Conservation (phyloP, 805 yeast genomes). For the Wickerhamomyces strasburgensis region DNA sequence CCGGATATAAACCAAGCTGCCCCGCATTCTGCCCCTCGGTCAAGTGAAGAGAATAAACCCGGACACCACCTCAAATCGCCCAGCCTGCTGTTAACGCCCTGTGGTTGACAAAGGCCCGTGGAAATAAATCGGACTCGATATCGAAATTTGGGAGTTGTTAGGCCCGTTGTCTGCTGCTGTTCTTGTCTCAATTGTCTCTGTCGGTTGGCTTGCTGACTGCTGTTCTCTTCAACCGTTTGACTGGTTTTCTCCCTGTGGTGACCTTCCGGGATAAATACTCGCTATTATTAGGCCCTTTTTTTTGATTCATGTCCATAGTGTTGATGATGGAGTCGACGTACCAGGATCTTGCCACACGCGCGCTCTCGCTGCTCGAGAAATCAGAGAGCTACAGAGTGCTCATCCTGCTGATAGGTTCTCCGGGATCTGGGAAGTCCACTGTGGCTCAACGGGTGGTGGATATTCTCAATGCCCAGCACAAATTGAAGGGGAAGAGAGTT, state of each 20-base stretch:
- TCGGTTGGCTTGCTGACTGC: too few species aligned
- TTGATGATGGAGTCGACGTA: conserved; percentile 28
- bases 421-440: conserved; percentile 85
- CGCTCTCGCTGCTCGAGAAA: conserved; percentile 24
- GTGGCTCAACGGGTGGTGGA: conserved; percentile 44
- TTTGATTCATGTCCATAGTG: conserved; percentile 7
- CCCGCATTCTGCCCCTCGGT: too few species aligned
- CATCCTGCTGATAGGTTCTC: conserved; percentile 66
- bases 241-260: too few species aligned
- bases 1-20: too few species aligned
- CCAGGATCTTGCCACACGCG: conserved; percentile 27
- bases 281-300: background rate
- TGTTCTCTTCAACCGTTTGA: too few species aligned
- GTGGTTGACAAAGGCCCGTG: conserved; percentile 10
- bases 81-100: too few species aligned
- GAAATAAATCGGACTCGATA: background rate
- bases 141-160: background rate
- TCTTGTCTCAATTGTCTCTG: too few species aligned
- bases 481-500: conserved; percentile 9
- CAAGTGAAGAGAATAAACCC: too few species aligned
- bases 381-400: conserved; percentile 40
- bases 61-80: too few species aligned
- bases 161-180: too few species aligned
- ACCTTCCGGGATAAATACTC: too few species aligned
- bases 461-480: conserved; percentile 31